Evolutionary conservation across 2,329 filamentous ascomycete genomes (phyloP).

Genomic region (Diaporthe eres): DNA sequence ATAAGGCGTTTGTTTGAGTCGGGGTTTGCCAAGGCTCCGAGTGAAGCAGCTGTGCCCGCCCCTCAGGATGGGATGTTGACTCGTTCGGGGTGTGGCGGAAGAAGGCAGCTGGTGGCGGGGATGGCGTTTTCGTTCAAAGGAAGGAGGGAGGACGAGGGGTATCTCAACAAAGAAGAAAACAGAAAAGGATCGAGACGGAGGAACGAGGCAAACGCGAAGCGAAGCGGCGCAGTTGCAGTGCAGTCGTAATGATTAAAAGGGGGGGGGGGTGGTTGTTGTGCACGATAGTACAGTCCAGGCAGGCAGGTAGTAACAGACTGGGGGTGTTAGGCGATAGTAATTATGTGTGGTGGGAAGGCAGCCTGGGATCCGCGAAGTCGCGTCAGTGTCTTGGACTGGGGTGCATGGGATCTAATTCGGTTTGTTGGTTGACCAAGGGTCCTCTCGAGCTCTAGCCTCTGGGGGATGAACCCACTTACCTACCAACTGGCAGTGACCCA

Average conservation of each 20-base stretch:
- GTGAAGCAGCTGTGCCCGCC: background rate
- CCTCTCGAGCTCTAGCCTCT: background rate
- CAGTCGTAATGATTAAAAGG: constrained; percentile 6
- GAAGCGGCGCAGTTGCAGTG: constrained; percentile 21
- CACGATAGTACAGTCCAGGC: constrained; percentile 5
- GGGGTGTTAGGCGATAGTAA: constrained; percentile 12
- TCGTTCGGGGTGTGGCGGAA: background rate
- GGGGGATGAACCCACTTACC: constrained; percentile 18
- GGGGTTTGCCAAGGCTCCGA: constrained; percentile 23
- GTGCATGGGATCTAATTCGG: constrained; percentile 4
- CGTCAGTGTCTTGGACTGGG: constrained; percentile 8
- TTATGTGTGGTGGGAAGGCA: background rate
- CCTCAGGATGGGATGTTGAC: background rate
- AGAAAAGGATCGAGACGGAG: constrained; percentile 24
- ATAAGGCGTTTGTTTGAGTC: constrained; percentile 10
- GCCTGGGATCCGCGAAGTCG: constrained; percentile 34
- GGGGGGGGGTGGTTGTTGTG: background rate
- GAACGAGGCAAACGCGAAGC: background rate
- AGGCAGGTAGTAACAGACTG: background rate
- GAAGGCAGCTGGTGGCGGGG: constrained; percentile 13
- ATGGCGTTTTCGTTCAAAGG: background rate
- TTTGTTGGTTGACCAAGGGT: constrained; percentile 7
- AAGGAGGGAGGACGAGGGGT: constrained; percentile 15
- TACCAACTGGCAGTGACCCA: constrained; percentile 15
- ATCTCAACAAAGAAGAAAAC: constrained; percentile 34